Evolutionary conservation across 2,329 filamentous ascomycete genomes (phyloP), one percentile per base, ranked within the genome.

Genomic region (Endoconidiophora polonica): DNA sequence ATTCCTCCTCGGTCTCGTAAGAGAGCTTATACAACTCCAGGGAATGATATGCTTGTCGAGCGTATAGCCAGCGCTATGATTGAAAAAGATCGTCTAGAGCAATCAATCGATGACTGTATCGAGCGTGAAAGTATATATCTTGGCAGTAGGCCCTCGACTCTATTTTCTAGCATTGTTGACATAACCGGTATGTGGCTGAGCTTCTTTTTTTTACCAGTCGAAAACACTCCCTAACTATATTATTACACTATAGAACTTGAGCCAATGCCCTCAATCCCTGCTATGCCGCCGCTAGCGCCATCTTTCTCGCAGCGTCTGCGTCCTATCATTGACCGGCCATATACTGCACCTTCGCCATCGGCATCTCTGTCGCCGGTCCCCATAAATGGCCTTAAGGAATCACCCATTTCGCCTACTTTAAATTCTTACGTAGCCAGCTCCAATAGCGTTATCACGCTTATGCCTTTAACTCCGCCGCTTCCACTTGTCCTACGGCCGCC

Each of bases 81-180:
- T 49, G 76, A 81, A 58, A 66, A 75, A 54, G 77, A 81, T 50
- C 65, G 64, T 50, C 61, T 78, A 41, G 69, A 81, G 60, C 70
- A 69, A 52, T 69, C 77, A 55, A 78, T 81, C 48, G 73, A 81
- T 48, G 69, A 73, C 46, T 65, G 75, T 20, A 69, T 78, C 22
- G 74, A 79, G 64, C 70, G 74, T 53, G 74, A 77, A 61, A 80
- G 73, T 59, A 61, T 77, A 33, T 79, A 76, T 55, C 55, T 67
- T 16, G 64, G 59, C 53, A 76, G 72, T 59, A 68, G 73, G 45
- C 73, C 74, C 29, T 71, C 72, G 40, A 77, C 71, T 38, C 63
- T 68, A 18, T 63, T 69, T 54, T 72, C 68, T 20, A 58, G 63
- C 56, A 59, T 59, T 38, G 43, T 42, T 16, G 47, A 51, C 10